Conservation (phyloP, 169 alveolate genomes). For the Babesia microti region DNA sequence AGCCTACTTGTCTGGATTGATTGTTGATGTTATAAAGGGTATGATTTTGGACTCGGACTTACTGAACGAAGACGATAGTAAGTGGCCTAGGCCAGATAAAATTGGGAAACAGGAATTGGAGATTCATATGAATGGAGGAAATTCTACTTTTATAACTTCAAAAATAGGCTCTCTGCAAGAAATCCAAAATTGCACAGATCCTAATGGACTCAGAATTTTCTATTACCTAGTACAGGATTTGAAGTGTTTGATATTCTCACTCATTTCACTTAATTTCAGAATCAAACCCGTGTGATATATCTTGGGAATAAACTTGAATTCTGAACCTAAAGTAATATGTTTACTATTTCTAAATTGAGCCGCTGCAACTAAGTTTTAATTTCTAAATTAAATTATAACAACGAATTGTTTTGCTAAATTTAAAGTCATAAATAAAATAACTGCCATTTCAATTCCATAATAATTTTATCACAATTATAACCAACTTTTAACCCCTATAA, state of each 20-base stretch:
- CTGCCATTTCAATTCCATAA: too few species aligned
- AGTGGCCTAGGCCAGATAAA: constrained; percentile 92
- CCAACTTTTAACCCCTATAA: too few species aligned
- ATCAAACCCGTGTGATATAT: too few species aligned
- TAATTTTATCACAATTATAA: too few species aligned
- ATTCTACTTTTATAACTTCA: constrained; percentile 70
- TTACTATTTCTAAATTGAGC: too few species aligned
- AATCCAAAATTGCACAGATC: constrained; percentile 81
- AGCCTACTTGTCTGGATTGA: constrained; percentile 67
- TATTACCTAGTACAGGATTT: constrained; percentile 87
- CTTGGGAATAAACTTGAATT: too few species aligned
- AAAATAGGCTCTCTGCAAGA: constrained; percentile 86
- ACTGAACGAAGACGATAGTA: constrained; percentile 80
- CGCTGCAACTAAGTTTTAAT: too few species aligned
- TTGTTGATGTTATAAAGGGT: constrained; percentile 70
- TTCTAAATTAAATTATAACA: too few species aligned
- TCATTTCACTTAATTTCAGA: constrained; percentile 85
- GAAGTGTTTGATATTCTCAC: constrained; percentile 83
- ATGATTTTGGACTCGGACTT: constrained; percentile 79
- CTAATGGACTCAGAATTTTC: constrained; percentile 84
- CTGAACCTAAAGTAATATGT: too few species aligned
- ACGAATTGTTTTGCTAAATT: too few species aligned
- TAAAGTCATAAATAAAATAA: too few species aligned
- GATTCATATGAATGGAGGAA: constrained; percentile 72
- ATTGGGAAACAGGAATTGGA: constrained; percentile 95